These are phyloP conservation scores for Pestalotiopsis sp. DNA, from an alignment of 2,329 filamentous ascomycete genomes.

Conservation along the genomic window DNA sequence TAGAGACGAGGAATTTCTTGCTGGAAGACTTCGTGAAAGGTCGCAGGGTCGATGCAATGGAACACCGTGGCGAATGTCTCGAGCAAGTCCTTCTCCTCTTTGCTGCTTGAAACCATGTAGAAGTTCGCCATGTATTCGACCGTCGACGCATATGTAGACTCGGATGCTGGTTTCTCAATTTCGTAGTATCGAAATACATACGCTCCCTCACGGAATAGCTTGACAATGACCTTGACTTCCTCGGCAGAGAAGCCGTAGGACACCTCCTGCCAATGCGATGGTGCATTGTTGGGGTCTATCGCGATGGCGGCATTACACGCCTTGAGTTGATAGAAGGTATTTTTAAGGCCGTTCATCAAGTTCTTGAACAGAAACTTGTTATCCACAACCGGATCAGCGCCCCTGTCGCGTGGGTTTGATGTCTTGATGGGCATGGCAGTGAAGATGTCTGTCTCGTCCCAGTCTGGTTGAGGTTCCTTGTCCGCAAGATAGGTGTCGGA, in stretches of 20 bases:
- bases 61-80: conserved; percentile 99
- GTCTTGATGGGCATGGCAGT: conserved; percentile 95
- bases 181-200: conserved; percentile 98
- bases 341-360: conserved; percentile 92
- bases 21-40: conserved; percentile 98
- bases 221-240: conserved; percentile 94
- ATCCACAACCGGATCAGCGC: conserved; percentile 87
- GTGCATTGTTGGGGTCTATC: conserved; percentile 78
- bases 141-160: conserved; percentile 76
- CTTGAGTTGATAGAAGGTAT: conserved; percentile 92
- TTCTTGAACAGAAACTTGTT: conserved; percentile 99
- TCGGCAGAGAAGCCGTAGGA: conserved; percentile 97
- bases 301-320: conserved; percentile 78
- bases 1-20: conserved; percentile 96
- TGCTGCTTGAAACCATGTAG: conserved; percentile 90
- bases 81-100: conserved; percentile 95
- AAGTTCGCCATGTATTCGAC: conserved; percentile 94
- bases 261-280: conserved; percentile 91
- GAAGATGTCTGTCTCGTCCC: conserved; percentile 99
- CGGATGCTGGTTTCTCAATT: conserved; percentile 75
- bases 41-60: conserved; percentile 96
- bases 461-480: conserved; percentile 79
- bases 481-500: conserved; percentile 85
- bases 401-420: conserved; percentile 85
- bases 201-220: conserved; percentile 94